A percentile compares a stretch with the other conserved stretches of the same genome.
Evolutionary conservation across 495 filamentous ascomycete genomes (phyloP).

Genomic region (Penicillium manginii): DNA sequence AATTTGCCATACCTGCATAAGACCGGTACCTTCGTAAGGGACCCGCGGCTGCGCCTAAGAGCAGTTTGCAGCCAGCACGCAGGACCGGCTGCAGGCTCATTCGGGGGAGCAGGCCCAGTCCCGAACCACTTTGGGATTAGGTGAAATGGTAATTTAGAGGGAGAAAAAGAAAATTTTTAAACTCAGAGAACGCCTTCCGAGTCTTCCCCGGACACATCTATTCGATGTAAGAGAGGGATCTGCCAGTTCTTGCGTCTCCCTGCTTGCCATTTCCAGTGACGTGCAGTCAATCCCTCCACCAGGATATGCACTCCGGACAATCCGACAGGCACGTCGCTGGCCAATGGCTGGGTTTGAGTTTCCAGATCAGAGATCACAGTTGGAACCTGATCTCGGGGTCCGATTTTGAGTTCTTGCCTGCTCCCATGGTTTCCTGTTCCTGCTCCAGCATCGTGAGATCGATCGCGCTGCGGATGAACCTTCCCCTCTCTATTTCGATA

Average conservation of each 20-base stretch:
- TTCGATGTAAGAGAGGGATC: conserved; percentile 14
- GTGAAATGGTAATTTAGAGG: not conserved
- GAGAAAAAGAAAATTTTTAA: conserved; percentile 3
- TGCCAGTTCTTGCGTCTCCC: conserved; percentile 11
- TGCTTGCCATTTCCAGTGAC: conserved; percentile 29
- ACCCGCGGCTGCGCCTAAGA: conserved; percentile 27
- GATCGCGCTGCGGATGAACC: conserved; percentile 3
- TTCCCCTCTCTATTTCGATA: not conserved
- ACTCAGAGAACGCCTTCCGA: conserved; percentile 18
- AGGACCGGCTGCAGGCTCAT: conserved; percentile 20
- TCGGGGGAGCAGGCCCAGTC: conserved; percentile 19
- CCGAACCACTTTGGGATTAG: conserved; percentile 29
- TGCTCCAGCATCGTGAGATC: conserved; percentile 5
- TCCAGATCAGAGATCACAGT: conserved; percentile 16
- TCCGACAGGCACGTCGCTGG: conserved; percentile 12
- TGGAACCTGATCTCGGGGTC: conserved; percentile 16
- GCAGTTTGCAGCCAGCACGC: conserved; percentile 27
- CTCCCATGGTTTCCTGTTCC: conserved; percentile 1
- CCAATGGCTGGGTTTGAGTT: conserved; percentile 10
- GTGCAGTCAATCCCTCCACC: conserved; percentile 15
- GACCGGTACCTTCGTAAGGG: conserved; percentile 3
- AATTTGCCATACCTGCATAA: conserved; percentile 21
- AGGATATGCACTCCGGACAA: conserved; percentile 15
- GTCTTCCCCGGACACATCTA: conserved; percentile 26
- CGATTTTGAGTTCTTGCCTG: not conserved